A percentile compares a stretch with the other conserved stretches of the same genome.
Conservation (phyloP, 768 basidiomycete species). For the Leucocoprinus leucothites region DNA sequence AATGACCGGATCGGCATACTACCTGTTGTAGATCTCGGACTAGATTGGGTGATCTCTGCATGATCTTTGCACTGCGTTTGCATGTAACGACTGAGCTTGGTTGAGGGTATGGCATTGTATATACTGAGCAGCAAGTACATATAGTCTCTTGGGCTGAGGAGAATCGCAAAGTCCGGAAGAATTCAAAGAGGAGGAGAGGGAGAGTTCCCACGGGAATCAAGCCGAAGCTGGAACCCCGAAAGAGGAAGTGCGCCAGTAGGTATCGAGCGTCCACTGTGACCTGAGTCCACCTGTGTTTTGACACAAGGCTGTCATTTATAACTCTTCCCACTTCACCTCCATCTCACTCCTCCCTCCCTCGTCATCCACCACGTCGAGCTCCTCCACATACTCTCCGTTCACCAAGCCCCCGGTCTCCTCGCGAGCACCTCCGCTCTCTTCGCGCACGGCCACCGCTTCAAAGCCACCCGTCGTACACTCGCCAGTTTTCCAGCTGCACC, state of each 20-base stretch:
- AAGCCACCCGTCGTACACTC: slow-evolving; percentile 15
- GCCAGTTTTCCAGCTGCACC: not conserved
- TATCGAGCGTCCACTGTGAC: slow-evolving; percentile 20
- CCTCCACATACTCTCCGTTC: slow-evolving; percentile 9
- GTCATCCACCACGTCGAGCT: not conserved
- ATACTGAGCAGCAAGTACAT: not conserved
- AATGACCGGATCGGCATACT: slow-evolving; percentile 23
- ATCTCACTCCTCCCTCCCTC: not conserved
- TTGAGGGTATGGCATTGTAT: not conserved
- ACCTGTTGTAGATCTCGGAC: slow-evolving; percentile 26
- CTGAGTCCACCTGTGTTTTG: slow-evolving; percentile 26
- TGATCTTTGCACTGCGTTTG: not conserved
- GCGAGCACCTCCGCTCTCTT: slow-evolving; percentile 25
- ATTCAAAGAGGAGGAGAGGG: slow-evolving; percentile 12
- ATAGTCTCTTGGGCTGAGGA: no score
- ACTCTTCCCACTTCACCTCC: slow-evolving; percentile 3
- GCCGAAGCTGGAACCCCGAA: slow-evolving; percentile 19
- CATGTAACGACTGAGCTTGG: not conserved
- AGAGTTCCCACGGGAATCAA: slow-evolving; percentile 16
- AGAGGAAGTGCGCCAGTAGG: slow-evolving; percentile 33
- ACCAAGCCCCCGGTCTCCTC: not conserved
- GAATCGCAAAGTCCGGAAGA: not conserved
- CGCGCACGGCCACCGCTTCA: slow-evolving; percentile 14
- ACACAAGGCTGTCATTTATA: slow-evolving; percentile 18
- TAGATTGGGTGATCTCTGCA: slow-evolving; percentile 21